Evolutionary conservation across 2,329 filamentous ascomycete species (phyloP), one percentile per base, ranked within the genome.

Genomic region (Stromatinia cepivora): DNA sequence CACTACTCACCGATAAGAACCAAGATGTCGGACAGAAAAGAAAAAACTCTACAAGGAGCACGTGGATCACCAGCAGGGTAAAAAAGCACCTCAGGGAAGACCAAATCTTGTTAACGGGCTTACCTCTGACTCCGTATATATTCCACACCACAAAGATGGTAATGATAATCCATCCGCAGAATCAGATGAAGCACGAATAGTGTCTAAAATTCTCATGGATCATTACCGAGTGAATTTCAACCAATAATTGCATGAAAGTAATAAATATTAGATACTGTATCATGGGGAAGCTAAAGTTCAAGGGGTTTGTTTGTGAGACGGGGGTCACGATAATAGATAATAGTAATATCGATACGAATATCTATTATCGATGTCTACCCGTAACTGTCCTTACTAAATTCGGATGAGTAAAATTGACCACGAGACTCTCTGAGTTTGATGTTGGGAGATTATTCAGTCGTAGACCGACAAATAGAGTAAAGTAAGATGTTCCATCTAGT

Each of bases 61-160:
- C 61, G 61, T 63, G 61, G 61, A 63, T 63, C 46, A 50, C 25
- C 46, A 13, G 31, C 31, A 63, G 61, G 61, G 46, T 36, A 13
- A 20, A 34, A 58, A 36, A 52, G 20, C 25, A 53, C 57, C 39
- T 61, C 25, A 39, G 57, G 57, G 57, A 46, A 61, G 57, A 61
- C 57, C 57, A 61, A 46, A 28, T 42, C 22, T 42, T 17, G 54
- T 34, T 36, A 57, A 34, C 31, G 34, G 34, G 31, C 54, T 39
- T 39, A 58, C 56, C 25, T 17, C n/a, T 11, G 50, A 28, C 25
- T 42, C 39, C 39, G 39, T 53, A 15, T 53, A 28, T 13, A 25
- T n/a, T 25, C 10, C 54, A 25, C 34, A 34, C 34, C 54, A 39
- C 13, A 11, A 39, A 25, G 11, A 39, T 17, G 34, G 8, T 17